Conservation (phyloP, 495 filamentous ascomycete species). For the Lepidopterella palustris region DNA sequence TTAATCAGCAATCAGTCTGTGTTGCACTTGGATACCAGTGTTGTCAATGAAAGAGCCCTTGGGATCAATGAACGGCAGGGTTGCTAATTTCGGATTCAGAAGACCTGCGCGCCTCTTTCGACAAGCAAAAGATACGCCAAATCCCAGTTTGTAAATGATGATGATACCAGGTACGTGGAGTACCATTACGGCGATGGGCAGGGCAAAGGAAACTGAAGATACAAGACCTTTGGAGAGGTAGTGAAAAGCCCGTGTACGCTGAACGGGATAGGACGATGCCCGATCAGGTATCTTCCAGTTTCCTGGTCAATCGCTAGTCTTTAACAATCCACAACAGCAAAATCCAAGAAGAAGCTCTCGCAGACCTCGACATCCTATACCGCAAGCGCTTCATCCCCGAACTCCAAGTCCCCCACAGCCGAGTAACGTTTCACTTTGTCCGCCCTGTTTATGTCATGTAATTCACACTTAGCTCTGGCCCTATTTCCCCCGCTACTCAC, state of each 20-base stretch:
- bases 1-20: not conserved
- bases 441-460: slow-evolving; percentile 9
- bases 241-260: not conserved
- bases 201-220: not conserved
- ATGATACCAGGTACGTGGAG: not conserved
- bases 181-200: not conserved
- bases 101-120: not conserved
- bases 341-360: not conserved
- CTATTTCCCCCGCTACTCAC: slow-evolving; percentile 16
- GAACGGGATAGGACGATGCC: not conserved
- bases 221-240: not conserved
- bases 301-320: not conserved
- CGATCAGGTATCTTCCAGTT: not conserved
- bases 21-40: not conserved
- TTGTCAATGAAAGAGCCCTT: not conserved
- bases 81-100: not conserved
- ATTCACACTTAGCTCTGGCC: not conserved
- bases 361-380: not conserved
- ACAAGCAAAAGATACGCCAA: not conserved
- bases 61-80: not conserved
- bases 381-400: not conserved
- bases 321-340: no score
- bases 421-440: slow-evolving; percentile 12
- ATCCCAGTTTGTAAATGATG: not conserved
- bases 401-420: slow-evolving; percentile 1